Conservation (phyloP, 2,329 filamentous ascomycete genomes). For the Pyrenophora teres region DNA sequence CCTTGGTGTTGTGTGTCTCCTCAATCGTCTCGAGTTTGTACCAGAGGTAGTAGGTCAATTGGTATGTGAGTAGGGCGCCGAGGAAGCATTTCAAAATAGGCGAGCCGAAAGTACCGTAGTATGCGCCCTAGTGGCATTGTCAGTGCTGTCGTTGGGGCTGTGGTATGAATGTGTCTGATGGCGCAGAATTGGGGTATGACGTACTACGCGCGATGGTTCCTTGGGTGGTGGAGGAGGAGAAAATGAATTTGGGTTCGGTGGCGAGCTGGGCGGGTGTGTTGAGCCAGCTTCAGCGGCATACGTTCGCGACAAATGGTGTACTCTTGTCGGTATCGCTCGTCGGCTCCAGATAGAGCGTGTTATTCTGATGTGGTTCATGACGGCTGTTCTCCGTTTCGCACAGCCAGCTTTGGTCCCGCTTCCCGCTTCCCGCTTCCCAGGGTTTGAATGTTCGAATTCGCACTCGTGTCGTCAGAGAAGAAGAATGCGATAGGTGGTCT, state of each 20-base stretch:
- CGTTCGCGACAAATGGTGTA: slow-evolving; percentile 9
- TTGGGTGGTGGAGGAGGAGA: slow-evolving; percentile 18
- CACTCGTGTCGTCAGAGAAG: not conserved
- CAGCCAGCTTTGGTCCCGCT: slow-evolving; percentile 2
- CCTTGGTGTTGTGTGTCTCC: slow-evolving; percentile 59
- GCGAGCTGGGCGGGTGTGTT: slow-evolving; percentile 9
- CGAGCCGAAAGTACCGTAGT: slow-evolving; percentile 76
- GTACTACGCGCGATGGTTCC: slow-evolving; percentile 29
- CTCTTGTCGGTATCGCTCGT: slow-evolving; percentile 4
- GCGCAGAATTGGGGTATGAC: slow-evolving; percentile 6
- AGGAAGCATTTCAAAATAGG: slow-evolving; percentile 76
- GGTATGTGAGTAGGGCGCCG: slow-evolving; percentile 77
- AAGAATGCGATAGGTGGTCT: not conserved
- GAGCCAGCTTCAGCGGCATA: slow-evolving; percentile 23
- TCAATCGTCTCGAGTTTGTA: slow-evolving; percentile 74
- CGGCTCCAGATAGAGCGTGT: slow-evolving; percentile 7
- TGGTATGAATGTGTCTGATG: not conserved
- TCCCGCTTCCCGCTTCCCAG: not conserved
- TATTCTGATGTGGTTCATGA: slow-evolving; percentile 22
- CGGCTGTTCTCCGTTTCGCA: not conserved
- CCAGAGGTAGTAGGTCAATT: slow-evolving; percentile 77
- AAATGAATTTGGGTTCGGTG: slow-evolving; percentile 14
- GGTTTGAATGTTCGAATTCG: not conserved
- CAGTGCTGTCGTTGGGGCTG: too few species aligned
- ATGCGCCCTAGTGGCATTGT: slow-evolving; percentile 52